Evolutionary conservation across 2,329 filamentous ascomycete genomes (phyloP).

Genomic region (Didymella lethalis): DNA sequence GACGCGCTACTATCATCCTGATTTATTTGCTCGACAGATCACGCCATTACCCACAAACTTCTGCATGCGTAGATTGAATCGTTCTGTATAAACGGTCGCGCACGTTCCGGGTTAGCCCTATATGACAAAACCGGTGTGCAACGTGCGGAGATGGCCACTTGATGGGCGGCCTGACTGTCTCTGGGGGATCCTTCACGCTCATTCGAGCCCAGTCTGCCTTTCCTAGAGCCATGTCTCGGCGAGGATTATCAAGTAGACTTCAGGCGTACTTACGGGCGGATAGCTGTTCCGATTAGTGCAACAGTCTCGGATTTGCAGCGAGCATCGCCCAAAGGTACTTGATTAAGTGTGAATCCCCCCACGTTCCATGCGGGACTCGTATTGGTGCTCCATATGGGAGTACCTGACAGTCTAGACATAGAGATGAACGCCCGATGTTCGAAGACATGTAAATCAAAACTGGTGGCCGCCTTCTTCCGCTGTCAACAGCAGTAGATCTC

Average conservation of each 20-base stretch:
- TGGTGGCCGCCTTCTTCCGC: neutral
- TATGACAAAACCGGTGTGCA: neutral
- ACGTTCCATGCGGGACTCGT: neutral
- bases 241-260: neutral
- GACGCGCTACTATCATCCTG: neutral
- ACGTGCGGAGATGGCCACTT: neutral
- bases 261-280: neutral
- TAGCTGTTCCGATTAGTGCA: constrained; percentile 1
- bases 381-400: neutral
- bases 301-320: neutral
- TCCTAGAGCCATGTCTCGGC: neutral
- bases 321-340: neutral
- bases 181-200: neutral
- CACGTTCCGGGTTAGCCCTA: neutral
- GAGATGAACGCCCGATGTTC: neutral
- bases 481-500: neutral
- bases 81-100: neutral
- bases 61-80: neutral
- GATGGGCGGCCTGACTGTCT: neutral
- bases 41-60: neutral
- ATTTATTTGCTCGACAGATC: neutral
- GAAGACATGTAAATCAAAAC: neutral
- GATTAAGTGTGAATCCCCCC: neutral
- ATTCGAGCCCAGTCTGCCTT: neutral
- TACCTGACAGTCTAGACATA: constrained; percentile 5